phyloP scores from a whole-genome alignment of 83 land plant genomes.

The Picea abies region DNA sequence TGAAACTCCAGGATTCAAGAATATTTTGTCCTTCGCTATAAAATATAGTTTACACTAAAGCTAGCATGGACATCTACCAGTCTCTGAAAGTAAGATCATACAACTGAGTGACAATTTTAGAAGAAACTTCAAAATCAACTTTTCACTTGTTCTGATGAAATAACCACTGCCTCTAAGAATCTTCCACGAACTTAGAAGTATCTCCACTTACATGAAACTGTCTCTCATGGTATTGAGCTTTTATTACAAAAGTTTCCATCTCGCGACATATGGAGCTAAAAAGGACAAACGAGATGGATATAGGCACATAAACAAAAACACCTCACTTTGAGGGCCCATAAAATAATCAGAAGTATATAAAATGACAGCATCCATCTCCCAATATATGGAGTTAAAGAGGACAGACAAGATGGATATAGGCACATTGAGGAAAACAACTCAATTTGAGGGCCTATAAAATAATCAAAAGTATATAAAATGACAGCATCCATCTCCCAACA shows the following conservation, averaged over 20 bases:
- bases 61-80: background rate
- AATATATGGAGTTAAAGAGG: too few relatives aligned
- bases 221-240: background rate
- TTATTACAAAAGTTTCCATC: background rate
- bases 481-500: background rate
- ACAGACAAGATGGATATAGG: background rate
- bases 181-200: background rate
- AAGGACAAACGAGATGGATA: background rate
- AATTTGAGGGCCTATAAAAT: conserved; percentile 5
- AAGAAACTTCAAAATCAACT: background rate
- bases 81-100: background rate
- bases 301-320: background rate
- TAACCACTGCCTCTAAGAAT: background rate
- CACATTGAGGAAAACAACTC: background rate
- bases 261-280: background rate
- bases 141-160: background rate
- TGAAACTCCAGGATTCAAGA: background rate
- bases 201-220: background rate
- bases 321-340: conserved; percentile 8
- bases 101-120: background rate
- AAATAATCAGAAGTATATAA: conserved; percentile 5
- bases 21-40: background rate
- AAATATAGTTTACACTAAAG: background rate
- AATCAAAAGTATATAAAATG: background rate
- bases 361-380: background rate